Percentiles rank a stretch among this genome's conserved stretches.
phyloP scores from a whole-genome alignment of 805 yeast species.

The Sugiyamaella valdiviana region DNA sequence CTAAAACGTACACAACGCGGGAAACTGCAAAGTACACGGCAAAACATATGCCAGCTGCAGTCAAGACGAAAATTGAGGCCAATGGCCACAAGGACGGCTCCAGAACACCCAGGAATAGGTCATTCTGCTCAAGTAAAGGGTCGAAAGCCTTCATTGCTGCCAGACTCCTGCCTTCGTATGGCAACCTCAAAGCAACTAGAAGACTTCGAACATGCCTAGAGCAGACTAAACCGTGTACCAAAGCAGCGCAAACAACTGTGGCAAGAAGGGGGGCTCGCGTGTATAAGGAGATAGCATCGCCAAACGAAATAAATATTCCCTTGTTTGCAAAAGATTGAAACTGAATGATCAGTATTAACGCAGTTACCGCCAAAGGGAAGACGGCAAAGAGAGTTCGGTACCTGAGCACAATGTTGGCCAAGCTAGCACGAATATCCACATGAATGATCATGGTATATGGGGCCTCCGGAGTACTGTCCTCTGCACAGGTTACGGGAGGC shows the following conservation, averaged over 20 bases:
- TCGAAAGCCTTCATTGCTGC: slow-evolving; percentile 18
- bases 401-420: slow-evolving; percentile 64
- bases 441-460: slow-evolving; percentile 2
- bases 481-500: slow-evolving; percentile 2
- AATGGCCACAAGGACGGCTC: slow-evolving; percentile 49
- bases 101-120: slow-evolving; percentile 61
- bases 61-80: slow-evolving; percentile 52
- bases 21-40: background rate
- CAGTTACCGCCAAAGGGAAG: slow-evolving; percentile 56
- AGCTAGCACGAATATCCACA: slow-evolving; percentile 51
- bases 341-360: slow-evolving; percentile 51
- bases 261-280: slow-evolving; percentile 26
- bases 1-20: background rate
- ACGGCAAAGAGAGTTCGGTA: slow-evolving; percentile 72
- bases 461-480: background rate
- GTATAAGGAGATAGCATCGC: slow-evolving; percentile 40
- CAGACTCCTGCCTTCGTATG: slow-evolving; percentile 25
- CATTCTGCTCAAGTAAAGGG: slow-evolving; percentile 32
- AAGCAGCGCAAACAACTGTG: slow-evolving; percentile 24
- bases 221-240: slow-evolving; percentile 28
- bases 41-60: slow-evolving; percentile 34
- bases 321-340: slow-evolving; percentile 38
- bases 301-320: slow-evolving; percentile 39
- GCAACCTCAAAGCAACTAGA: slow-evolving; percentile 23
- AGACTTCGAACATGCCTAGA: slow-evolving; percentile 16